phyloP scores from a whole-genome alignment of 306 rosid genomes.

The Glycine tomentella region DNA sequence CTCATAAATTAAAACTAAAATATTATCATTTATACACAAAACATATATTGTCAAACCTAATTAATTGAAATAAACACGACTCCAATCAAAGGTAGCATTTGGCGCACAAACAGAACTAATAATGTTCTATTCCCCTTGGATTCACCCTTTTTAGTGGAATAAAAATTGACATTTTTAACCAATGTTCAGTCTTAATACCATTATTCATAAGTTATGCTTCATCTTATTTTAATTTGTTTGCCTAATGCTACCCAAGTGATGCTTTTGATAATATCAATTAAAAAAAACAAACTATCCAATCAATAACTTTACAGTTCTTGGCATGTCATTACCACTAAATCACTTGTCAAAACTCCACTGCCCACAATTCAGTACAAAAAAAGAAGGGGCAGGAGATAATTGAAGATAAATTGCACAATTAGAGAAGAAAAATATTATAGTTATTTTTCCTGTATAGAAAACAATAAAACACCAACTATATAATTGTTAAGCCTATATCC shows the following conservation, averaged over 20 bases:
- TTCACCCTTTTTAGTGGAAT: background rate
- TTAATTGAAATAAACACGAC: background rate
- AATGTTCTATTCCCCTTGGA: background rate
- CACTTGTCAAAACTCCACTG: background rate
- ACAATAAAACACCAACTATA: background rate
- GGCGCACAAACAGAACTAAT: background rate
- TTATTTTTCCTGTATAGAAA: slow-evolving; percentile 5
- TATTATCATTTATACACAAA: background rate
- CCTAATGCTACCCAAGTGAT: background rate
- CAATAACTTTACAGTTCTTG: background rate
- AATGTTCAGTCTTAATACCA: background rate
- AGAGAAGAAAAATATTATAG: background rate
- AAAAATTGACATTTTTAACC: background rate
- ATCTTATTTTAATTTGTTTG: background rate
- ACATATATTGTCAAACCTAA: background rate
- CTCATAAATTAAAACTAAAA: slow-evolving; percentile 8
- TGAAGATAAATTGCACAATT: background rate
- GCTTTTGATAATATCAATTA: background rate
- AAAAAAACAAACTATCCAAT: background rate
- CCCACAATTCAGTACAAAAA: background rate
- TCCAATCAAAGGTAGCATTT: background rate
- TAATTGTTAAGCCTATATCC: background rate
- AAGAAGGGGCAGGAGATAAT: background rate
- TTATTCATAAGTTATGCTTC: background rate
- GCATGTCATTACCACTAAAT: background rate